A percentile compares a stretch with the other conserved stretches of the same genome.
Evolutionary conservation across 306 rosid genomes (phyloP).

Genomic region (Vigna hirtella): DNA sequence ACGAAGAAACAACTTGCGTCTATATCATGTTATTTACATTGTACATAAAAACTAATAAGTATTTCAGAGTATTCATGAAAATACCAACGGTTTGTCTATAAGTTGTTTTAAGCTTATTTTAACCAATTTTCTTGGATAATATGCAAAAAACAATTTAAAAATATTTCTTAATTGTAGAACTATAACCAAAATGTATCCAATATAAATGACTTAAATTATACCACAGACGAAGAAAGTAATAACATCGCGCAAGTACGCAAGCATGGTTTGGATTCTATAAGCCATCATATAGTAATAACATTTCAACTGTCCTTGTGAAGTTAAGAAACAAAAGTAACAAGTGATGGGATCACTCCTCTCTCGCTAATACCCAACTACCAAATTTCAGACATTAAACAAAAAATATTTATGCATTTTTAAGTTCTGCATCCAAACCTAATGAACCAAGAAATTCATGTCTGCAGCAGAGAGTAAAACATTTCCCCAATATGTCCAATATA

Average conservation of each 20-base stretch:
- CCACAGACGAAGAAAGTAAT: too few relatives aligned
- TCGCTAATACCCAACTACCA: neutral
- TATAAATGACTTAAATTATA: neutral
- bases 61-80: neutral
- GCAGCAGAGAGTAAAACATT: slow-evolving; percentile 9
- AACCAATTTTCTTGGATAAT: neutral
- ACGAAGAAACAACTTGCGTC: neutral
- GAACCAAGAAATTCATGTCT: slow-evolving; percentile 2
- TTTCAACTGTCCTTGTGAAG: neutral
- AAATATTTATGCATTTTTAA: neutral
- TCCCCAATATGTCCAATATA: neutral
- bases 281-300: neutral
- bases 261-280: neutral
- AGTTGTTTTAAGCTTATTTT: neutral
- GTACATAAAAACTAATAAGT: neutral
- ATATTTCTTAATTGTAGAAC: neutral
- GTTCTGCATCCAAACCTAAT: slow-evolving; percentile 26
- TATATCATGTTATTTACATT: neutral
- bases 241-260: neutral
- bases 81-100: neutral
- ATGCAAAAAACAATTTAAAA: neutral
- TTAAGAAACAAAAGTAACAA: neutral
- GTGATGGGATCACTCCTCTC: neutral
- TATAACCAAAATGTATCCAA: neutral
- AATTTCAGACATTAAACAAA: neutral